Conservation (phyloP, 768 basidiomycete species). For the Calvatia gigantea region DNA sequence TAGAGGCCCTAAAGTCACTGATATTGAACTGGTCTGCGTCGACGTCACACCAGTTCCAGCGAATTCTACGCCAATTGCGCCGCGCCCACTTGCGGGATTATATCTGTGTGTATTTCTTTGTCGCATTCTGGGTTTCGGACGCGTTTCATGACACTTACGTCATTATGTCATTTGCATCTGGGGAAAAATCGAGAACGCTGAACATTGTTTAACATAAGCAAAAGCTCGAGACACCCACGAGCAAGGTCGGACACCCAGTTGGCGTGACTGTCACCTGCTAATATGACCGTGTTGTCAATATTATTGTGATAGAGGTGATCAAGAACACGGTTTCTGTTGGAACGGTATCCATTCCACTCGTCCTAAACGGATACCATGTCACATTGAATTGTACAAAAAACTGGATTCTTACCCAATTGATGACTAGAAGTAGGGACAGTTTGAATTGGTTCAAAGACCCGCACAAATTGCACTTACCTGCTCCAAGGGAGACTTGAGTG, state of each 20-base stretch:
- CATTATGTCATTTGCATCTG: slow-evolving; percentile 48
- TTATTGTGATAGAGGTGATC: slow-evolving; percentile 44
- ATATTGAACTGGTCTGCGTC: slow-evolving; percentile 36
- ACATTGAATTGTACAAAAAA: no score
- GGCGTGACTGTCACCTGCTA: slow-evolving; percentile 62
- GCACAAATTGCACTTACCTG: no score
- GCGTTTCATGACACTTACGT: slow-evolving; percentile 26
- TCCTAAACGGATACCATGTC: no score
- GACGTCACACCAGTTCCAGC: slow-evolving; percentile 58
- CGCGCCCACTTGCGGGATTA: slow-evolving; percentile 42
- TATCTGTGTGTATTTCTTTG: slow-evolving; percentile 29
- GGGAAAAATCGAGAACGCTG: neutral
- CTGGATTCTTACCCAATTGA: no score
- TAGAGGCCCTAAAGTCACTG: slow-evolving; percentile 32
- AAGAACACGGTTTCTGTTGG: slow-evolving; percentile 44
- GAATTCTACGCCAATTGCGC: slow-evolving; percentile 57
- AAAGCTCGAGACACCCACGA: slow-evolving; percentile 22
- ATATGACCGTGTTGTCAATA: slow-evolving; percentile 51
- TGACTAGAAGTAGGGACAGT: no score
- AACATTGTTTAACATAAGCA: neutral
- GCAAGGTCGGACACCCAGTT: slow-evolving; percentile 61
- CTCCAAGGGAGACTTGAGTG: no score
- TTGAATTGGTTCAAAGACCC: no score
- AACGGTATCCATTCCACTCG: slow-evolving; percentile 60
- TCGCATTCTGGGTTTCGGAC: neutral